Base-by-base conservation (phyloP, 1,284 basidiomycete species). In the Malassezia sympodialis region DNA sequence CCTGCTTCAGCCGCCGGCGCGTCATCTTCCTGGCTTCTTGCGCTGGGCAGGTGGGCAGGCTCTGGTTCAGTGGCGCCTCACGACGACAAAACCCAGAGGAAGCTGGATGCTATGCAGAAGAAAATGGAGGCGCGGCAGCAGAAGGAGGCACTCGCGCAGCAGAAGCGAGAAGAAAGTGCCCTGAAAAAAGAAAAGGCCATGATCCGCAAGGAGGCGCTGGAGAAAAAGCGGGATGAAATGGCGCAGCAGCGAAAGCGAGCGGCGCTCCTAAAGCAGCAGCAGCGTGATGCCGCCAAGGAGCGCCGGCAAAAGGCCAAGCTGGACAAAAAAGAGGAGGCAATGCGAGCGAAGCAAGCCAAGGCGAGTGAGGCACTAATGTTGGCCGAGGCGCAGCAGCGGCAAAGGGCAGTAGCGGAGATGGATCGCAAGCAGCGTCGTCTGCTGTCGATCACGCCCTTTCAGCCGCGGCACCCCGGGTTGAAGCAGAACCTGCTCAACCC, bases 401-500 rank as follows among this genome's bases (percentile, higher is more conserved):
- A 51, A 51, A 51, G 46, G 11, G 59, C 47, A 27, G 37, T 54
- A 14, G 31, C 44, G 1, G 59, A 61, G 32, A 42, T 61, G 41
- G 49, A 52, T 14, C 55, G 55, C n/a, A 47, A 52, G 31, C 55
- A 57, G 37, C 44, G 35, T 17, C 49, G 55, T 10, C 45, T 57
- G 23, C 8, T 50, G 32, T 23, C 49, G 8, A 27, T 57, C 4
- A 57, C 55, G 35, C 55, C 55, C 8, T 57, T 57, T 46, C 55
- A 45, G 14, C 55, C 23, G 15, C 44, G 55, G 11, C 15, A 52
- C 35, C 15, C 32, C 12, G 34, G 21, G 17, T n/a, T 14, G 24
- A 42, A 51, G 4, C 26, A 30, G 10, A 23, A 39, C 11, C 5
- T 28, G 8, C 59, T 73, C 10, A 65, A 67, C n/a, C 60, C 71